Evolutionary conservation across 78 protist genomes (phyloP).

Genomic region (Dictyostelium firmibasis): DNA sequence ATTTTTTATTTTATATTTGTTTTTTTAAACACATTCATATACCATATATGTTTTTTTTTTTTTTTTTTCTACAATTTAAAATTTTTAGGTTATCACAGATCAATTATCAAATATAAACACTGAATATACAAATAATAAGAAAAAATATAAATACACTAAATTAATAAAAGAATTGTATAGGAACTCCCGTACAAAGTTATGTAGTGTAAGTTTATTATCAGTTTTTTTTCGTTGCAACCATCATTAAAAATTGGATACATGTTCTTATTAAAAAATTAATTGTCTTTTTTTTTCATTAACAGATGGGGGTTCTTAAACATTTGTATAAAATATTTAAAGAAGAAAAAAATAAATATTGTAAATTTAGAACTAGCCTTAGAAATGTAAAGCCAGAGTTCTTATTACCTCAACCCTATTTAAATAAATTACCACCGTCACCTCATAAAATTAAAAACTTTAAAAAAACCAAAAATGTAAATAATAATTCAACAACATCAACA

Average conservation of each 20-base stretch:
- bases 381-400: not conserved
- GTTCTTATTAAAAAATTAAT: no score
- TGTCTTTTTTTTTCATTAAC: not conserved
- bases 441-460: not conserved
- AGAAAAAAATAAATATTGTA: not conserved
- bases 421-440: not conserved
- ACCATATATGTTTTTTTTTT: no score
- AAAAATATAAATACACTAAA: constrained; percentile 11
- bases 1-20: no score
- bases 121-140: constrained; percentile 4
- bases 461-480: not conserved
- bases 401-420: not conserved
- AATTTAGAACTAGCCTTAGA: not conserved
- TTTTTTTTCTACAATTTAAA: no score
- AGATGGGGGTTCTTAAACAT: not conserved
- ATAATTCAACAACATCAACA: not conserved
- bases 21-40: no score
- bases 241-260: no score
- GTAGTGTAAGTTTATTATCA: not conserved
- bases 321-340: not conserved
- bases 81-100: not conserved
- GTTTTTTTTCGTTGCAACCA: no score
- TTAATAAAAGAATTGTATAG: constrained; percentile 19
- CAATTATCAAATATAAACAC: not conserved
- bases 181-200: not conserved